Evolutionary conservation across 2,329 filamentous ascomycete genomes (phyloP), one percentile per base, ranked within the genome.

Genomic region (Fusarium udum): DNA sequence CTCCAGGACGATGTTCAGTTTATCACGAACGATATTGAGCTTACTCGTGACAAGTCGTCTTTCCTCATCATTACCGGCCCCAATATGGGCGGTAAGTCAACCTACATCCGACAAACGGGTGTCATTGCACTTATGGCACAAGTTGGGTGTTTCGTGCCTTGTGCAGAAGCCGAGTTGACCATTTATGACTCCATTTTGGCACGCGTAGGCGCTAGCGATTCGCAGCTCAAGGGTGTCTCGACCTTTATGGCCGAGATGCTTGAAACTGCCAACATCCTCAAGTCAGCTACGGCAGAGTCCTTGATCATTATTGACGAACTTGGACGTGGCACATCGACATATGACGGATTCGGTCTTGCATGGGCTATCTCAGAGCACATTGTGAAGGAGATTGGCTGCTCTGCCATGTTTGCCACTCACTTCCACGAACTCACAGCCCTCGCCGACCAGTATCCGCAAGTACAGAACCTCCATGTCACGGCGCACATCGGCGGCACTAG

Each of bases 211-310:
- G 97, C 96, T 12, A 96, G 93, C 77, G 97, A 99, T 83, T 97
- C 94, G 12, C 96, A 98, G 82, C 92, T 99, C 72, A 98, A 98
- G 84, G 96, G 96, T 40, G 96, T 99, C 4, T 97, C 94, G 7
- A 99, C 96, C 0, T 99, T 99, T 83, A 99, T 99, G 97, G 96
- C 96, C 4, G 96, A 99, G 84, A 99, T 99, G 96, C 89, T 99
- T 28, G 96, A 99, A 82, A 99, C 96, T 3, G 95, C 96, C 75
- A 98, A 98, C 81, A 99, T 99, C 74, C 91, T 99, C 79, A 98
- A 98, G 84, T 97, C 94, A 1, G 96, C 96, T 4, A 99, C 96
- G 0, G 91, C 92, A 37, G 96, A 99, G 80, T 97, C 94, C 9
- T 89, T 99, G 60, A 98, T 99, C 84, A 98, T 99, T 82, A 98